Base-by-base conservation (phyloP, 495 filamentous ascomycete species). In the Annulohypoxylon stygium region DNA sequence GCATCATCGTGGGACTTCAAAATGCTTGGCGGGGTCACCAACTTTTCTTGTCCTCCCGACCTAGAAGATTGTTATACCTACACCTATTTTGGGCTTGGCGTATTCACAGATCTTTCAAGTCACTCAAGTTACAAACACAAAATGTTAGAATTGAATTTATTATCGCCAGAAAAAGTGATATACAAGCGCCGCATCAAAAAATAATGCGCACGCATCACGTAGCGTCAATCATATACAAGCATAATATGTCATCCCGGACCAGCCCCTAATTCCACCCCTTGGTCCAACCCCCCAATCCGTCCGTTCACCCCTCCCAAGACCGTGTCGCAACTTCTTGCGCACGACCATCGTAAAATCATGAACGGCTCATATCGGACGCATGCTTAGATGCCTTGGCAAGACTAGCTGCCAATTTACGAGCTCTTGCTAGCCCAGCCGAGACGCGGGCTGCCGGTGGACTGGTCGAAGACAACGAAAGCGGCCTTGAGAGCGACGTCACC, bases 401-500 rank as follows among this genome's bases (percentile, higher is more conserved):
- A 30, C 30, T 30, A 4, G 10, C 7, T 30, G 11, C 25, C 11
- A 36, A 51, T 66, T 53, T 75, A 79, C 30, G 71, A 39, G 39
- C 39, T 67, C 77, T 85, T 84, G 20, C 65, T 67, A 11, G 89
- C 89, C 75, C 88, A 88, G 10, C 89, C 90, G 18, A 91, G 76
- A 6, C 81, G 74, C 2, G 76, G 76, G 33, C 82, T 84, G 2
- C 78, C 79, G 33, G 59, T 25, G 26, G 69, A 59, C 18, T 16
- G 43, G 73, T 93, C 88, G 75, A 92, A 93, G 23, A 94, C 88
- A n/a, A 90, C 91, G 72, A 91, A 93, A 74, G 91, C 89, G 70
- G 86, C 87, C 85, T 93, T 93, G 64, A 94, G 86, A 81, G 92
- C 92, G 61, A 93, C 86, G 72, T 93, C 92, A 65, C 92, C 91